phyloP scores from a whole-genome alignment of 2,329 filamentous ascomycete species.

The Colletotrichum eremochloae region DNA sequence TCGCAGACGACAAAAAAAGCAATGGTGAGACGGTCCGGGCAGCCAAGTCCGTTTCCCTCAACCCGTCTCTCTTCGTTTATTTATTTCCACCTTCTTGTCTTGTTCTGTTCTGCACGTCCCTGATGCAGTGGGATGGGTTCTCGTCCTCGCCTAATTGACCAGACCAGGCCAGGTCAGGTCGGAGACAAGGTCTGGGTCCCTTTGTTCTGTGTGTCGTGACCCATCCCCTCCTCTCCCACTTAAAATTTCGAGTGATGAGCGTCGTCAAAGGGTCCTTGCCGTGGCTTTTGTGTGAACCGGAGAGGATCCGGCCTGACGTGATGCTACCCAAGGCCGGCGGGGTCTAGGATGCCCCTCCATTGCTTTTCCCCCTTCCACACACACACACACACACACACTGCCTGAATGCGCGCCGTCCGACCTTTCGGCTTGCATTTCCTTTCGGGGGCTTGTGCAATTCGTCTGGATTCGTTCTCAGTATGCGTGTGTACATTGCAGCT shows the following conservation, averaged over 20 bases:
- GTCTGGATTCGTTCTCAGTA: slow-evolving; percentile 4
- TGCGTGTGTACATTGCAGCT: background rate
- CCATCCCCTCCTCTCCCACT: no score
- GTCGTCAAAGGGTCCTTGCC: slow-evolving; percentile 8
- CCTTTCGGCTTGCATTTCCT: background rate
- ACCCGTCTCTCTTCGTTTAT: background rate
- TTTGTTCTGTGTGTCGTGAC: background rate
- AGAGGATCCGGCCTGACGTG: background rate
- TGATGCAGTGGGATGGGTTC: slow-evolving; percentile 21
- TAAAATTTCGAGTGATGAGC: background rate
- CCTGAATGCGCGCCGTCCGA: background rate
- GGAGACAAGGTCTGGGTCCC: background rate
- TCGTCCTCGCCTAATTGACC: slow-evolving; percentile 8
- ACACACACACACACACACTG: background rate
- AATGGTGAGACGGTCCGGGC: slow-evolving; percentile 16
- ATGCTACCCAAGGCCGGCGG: background rate
- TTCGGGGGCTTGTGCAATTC: background rate
- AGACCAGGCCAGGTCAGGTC: background rate
- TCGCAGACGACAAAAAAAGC: slow-evolving; percentile 22
- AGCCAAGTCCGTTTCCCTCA: background rate
- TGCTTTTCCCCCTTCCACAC: background rate
- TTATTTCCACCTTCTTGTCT: background rate
- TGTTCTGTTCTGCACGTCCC: background rate
- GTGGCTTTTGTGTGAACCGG: background rate
- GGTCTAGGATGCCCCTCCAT: slow-evolving; percentile 10